Conservation (phyloP, 345 rosid genomes). For the Erodium maritimum region DNA sequence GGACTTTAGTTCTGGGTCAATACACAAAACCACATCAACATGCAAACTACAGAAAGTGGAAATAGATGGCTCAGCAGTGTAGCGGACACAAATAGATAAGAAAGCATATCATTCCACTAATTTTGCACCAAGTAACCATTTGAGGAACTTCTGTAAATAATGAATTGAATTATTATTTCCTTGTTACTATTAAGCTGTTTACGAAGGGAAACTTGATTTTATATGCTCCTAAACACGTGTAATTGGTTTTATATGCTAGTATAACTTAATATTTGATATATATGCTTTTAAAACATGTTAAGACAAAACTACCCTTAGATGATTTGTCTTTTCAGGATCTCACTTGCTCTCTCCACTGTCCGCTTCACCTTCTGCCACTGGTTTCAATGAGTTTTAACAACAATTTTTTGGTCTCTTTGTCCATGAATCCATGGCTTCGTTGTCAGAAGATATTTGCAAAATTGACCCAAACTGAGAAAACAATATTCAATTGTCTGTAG, state of each 20-base stretch:
- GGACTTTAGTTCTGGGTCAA: constrained; percentile 11
- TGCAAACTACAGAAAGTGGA: background rate
- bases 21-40: background rate
- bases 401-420: constrained; percentile 48
- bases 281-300: no score
- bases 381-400: constrained; percentile 40
- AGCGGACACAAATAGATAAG: background rate
- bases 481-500: constrained; percentile 36
- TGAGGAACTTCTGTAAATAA: no score
- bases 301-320: no score
- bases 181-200: no score
- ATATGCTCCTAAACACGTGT: no score
- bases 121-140: no score
- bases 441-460: constrained; percentile 54
- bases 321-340: no score
- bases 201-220: no score
- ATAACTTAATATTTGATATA: no score
- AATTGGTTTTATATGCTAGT: no score
- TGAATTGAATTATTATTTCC: no score
- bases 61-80: background rate
- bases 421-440: constrained; percentile 54
- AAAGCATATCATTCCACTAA: background rate
- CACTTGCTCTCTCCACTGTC: constrained; percentile 13
- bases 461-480: no score
- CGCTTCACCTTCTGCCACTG: constrained; percentile 21